Conservation (phyloP, 768 basidiomycete genomes). For the Gelatoporia subvermispora region DNA sequence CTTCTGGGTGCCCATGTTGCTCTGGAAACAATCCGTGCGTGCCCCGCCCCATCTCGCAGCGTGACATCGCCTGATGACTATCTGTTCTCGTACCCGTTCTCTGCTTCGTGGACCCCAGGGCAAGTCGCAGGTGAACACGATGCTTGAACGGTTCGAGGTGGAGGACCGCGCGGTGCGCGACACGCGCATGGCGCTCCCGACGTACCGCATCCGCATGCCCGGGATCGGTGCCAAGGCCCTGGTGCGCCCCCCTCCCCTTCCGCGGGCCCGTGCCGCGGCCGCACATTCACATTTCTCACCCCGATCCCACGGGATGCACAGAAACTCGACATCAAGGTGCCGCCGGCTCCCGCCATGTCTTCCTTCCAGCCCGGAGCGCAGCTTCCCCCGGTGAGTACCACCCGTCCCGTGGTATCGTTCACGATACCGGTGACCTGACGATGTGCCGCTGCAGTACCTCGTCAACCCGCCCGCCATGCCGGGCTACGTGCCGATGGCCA, state of each 20-base stretch:
- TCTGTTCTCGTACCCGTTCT: neutral
- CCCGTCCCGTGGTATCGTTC: neutral
- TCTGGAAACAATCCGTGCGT: slow-evolving; percentile 44
- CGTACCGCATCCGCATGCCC: slow-evolving; percentile 39
- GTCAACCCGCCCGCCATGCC: slow-evolving; percentile 35
- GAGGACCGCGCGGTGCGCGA: slow-evolving; percentile 30
- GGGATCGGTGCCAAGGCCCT: slow-evolving; percentile 32
- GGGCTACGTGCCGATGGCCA: too few species aligned
- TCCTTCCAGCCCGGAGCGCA: slow-evolving; percentile 38
- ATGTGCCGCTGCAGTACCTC: slow-evolving; percentile 24
- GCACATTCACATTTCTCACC: neutral
- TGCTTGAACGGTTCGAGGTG: slow-evolving; percentile 37
- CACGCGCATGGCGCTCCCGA: slow-evolving; percentile 24
- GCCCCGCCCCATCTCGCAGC: neutral
- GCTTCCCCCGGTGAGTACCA: slow-evolving; percentile 37
- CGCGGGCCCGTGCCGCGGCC: neutral
- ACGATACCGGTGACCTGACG: neutral
- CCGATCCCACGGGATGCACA: slow-evolving; percentile 10
- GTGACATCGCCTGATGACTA: too few species aligned
- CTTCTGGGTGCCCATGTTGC: slow-evolving; percentile 35
- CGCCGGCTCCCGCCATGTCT: slow-evolving; percentile 25
- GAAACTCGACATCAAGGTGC: slow-evolving; percentile 37
- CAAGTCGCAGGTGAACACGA: slow-evolving; percentile 30
- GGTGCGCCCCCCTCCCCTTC: slow-evolving; percentile 22
- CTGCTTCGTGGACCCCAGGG: slow-evolving; percentile 29